phyloP scores from a whole-genome alignment of 345 rosid species.

The Linum tenue region DNA sequence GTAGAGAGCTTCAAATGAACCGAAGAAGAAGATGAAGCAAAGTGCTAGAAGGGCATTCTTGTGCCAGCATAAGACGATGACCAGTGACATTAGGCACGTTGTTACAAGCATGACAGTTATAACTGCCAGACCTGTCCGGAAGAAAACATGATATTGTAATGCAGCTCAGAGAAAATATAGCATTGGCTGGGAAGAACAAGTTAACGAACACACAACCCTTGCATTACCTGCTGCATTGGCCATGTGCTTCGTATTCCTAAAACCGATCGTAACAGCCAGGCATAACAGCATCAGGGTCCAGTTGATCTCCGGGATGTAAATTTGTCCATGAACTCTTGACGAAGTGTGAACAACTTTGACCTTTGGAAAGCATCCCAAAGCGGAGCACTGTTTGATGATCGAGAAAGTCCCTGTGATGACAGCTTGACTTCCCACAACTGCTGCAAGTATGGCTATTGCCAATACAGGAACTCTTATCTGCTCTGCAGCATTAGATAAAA shows the following conservation, averaged over 20 bases:
- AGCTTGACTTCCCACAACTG: conserved; percentile 26
- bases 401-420: neutral
- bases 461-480: conserved; percentile 14
- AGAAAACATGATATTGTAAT: neutral
- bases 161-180: neutral
- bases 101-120: conserved; percentile 29
- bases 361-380: conserved; percentile 17
- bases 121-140: conserved; percentile 24
- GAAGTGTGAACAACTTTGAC: conserved; percentile 21
- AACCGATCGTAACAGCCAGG: conserved; percentile 18
- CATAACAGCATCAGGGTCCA: conserved; percentile 21
- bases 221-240: conserved; percentile 20
- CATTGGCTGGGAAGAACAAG: too few species aligned
- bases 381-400: conserved; percentile 15
- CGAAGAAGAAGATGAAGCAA: conserved; percentile 19
- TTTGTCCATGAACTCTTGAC: neutral
- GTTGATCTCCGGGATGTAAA: conserved; percentile 19
- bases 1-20: conserved; percentile 23
- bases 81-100: conserved; percentile 26
- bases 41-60: conserved; percentile 13
- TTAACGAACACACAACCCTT: too few species aligned
- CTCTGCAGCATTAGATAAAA: conserved; percentile 5
- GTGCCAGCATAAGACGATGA: conserved; percentile 22
- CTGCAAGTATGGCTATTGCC: neutral
- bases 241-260: conserved; percentile 15